Base-by-base conservation (phyloP, 306 rosid genomes). In the Cucumis cinereus region DNA sequence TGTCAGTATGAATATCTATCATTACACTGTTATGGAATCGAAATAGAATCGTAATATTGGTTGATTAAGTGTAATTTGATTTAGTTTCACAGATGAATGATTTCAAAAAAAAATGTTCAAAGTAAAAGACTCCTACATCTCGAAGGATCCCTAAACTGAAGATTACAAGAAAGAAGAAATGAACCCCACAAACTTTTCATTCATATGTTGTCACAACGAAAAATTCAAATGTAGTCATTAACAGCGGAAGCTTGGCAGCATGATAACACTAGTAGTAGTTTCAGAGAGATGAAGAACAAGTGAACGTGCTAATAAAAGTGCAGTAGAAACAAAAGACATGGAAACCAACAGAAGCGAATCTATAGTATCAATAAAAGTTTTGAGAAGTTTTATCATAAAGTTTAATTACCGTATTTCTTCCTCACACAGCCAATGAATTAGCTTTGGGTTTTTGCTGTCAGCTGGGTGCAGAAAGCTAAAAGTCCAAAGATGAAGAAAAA, bases 401-500 rank as follows among this genome's bases (percentile, higher is more conserved):
- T 22, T 80, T 22, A 38, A 67, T 86, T 73, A 92, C 99, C 99
- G 88, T 78, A 94, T 79, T 85, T 94, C 99, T 90, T 94, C 97
- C 89, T 81, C 87, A 87, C 96, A 90, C 83, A 94, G 69, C 99
- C 99, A 94, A 3, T 81, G 85, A 74, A 83, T 90, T 77, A 94
- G 86, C 89, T 86, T 91, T 54, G 89, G 87, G 74, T 85, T 94
- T 63, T 84, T 86, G 86, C 93, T 91, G 84, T 94, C 98, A 71
- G 98, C 92, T 14, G 98, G 97, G 73, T 94, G 98, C 61, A 86
- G 88, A 85, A 94, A 94, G 87, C 98, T 94, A 82, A n/a, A 45
- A 22, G 22, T n/a, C 47, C 61, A 53, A 28, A 22, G 22, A 67
- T 7, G 4, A 78, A 40, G 53, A 38, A 33, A 28, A 64, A 58